Evolutionary conservation across 2,329 filamentous ascomycete genomes (phyloP).

Genomic region (Penicillium fuscoglaucum): DNA sequence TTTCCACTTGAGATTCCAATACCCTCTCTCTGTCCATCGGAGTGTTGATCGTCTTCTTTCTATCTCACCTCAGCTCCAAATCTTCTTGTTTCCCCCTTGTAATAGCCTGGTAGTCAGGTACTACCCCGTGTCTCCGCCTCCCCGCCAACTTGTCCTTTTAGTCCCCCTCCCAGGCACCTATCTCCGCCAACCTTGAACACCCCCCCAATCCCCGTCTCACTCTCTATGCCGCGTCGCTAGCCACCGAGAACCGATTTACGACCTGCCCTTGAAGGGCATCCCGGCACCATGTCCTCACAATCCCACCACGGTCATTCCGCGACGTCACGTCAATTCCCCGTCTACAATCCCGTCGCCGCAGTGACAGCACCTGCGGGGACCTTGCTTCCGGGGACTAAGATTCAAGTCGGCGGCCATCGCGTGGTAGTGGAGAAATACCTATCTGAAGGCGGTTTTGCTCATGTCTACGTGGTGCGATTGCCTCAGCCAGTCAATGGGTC

Average conservation of each 20-base stretch:
- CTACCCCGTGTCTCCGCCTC: constrained; percentile 20
- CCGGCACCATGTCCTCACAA: constrained; percentile 37
- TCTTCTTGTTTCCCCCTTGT: constrained; percentile 7
- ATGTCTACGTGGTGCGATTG: constrained; percentile 94
- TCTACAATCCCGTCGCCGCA: constrained; percentile 39
- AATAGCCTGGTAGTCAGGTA: constrained; percentile 27
- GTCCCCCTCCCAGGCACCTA: constrained; percentile 3
- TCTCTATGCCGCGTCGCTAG: constrained; percentile 28
- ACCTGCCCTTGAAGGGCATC: constrained; percentile 31
- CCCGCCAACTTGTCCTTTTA: constrained; percentile 22
- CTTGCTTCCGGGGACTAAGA: constrained; percentile 90
- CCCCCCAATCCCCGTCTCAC: constrained; percentile 17
- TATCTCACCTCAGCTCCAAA: constrained; percentile 10
- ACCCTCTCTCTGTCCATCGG: constrained; percentile 8
- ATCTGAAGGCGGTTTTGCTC: constrained; percentile 95
- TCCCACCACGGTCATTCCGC: constrained; percentile 33
- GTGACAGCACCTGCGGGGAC: constrained; percentile 67
- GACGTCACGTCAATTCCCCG: constrained; percentile 31
- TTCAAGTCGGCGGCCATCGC: constrained; percentile 88
- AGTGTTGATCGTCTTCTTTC: constrained; percentile 10
- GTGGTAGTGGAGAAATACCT: constrained; percentile 96
- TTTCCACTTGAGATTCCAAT: constrained; percentile 22
- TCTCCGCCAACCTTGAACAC: constrained; percentile 4
- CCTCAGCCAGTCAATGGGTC: constrained; percentile 74
- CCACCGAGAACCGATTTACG: constrained; percentile 10